Percentiles rank a stretch among this genome's conserved stretches.
Conservation (phyloP, 2,329 filamentous ascomycete species). For the Chaetomiaceae sp. region DNA sequence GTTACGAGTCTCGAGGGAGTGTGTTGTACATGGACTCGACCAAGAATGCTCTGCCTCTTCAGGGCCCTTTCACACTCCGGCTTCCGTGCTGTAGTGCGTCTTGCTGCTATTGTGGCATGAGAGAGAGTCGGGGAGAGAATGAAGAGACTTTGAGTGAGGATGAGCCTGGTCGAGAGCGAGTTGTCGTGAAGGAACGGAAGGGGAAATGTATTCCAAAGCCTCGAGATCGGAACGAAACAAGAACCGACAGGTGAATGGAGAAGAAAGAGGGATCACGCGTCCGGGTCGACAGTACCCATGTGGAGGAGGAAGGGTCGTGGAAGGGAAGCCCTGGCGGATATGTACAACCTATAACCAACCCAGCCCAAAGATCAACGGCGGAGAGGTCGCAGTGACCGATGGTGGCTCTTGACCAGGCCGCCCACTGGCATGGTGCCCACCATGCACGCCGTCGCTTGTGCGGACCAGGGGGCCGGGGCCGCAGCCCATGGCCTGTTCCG, state of each 20-base stretch:
- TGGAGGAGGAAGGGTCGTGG: constrained; percentile 34
- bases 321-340: constrained; percentile 41
- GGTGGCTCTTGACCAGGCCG: constrained; percentile 30
- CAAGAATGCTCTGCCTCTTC: constrained; percentile 3
- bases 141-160: constrained; percentile 4
- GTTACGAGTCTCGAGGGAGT: constrained; percentile 25
- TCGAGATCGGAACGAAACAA: constrained; percentile 43
- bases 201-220: constrained; percentile 38
- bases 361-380: constrained; percentile 37
- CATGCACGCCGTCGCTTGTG: constrained; percentile 37
- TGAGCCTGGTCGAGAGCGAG: constrained; percentile 19
- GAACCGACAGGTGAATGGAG: constrained; percentile 42
- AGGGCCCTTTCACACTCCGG: constrained; percentile 4
- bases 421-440: constrained; percentile 8
- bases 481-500: constrained; percentile 15
- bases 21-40: constrained; percentile 33
- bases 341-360: constrained; percentile 35
- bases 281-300: constrained; percentile 45
- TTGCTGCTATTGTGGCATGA: constrained; percentile 18
- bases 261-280: constrained; percentile 38
- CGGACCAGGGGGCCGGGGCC: constrained; percentile 35
- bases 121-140: constrained; percentile 17
- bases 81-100: constrained; percentile 8
- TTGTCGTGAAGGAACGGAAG: constrained; percentile 40
- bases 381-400: constrained; percentile 31